A percentile compares a stretch with the other conserved stretches of the same genome.
Conservation (phyloP, 2,329 filamentous ascomycete genomes). For the Huntiella abstrusa region DNA sequence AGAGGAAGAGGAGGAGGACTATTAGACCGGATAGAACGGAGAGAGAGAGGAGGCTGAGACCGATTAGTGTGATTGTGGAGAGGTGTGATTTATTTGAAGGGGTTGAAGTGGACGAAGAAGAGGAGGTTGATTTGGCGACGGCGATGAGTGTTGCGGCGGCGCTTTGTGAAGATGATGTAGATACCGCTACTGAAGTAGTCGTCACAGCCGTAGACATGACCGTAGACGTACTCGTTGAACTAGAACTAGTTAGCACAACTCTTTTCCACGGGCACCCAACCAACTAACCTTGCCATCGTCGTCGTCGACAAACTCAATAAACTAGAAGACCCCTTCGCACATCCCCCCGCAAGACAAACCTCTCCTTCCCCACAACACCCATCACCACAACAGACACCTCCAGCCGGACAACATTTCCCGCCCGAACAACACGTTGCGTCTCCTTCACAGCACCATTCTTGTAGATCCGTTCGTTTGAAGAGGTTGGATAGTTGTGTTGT, state of each 20-base stretch:
- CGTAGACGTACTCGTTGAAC: neutral
- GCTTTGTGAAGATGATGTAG: neutral
- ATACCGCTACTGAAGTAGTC: neutral
- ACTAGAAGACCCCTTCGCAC: neutral
- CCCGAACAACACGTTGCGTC: slow-evolving; percentile 11
- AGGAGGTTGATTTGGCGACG: neutral
- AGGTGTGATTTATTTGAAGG: neutral
- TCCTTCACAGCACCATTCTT: slow-evolving; percentile 10
- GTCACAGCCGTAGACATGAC: neutral
- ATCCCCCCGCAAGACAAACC: slow-evolving; percentile 9
- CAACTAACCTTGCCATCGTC: neutral
- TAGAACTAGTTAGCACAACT: neutral
- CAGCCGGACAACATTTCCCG: slow-evolving; percentile 9
- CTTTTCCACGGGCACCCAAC: neutral
- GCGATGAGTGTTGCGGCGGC: neutral
- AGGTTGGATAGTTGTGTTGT: neutral
- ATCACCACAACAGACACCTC: slow-evolving; percentile 10
- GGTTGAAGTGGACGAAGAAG: neutral
- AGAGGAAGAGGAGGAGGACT: neutral
- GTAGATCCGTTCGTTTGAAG: neutral
- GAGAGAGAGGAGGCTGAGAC: neutral
- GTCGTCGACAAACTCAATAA: neutral
- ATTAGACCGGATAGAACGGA: neutral
- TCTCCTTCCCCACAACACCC: slow-evolving; percentile 10
- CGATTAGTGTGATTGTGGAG: neutral